Evolutionary conservation across 306 rosid genomes (phyloP).

Genomic region (Sophora flavescens): DNA sequence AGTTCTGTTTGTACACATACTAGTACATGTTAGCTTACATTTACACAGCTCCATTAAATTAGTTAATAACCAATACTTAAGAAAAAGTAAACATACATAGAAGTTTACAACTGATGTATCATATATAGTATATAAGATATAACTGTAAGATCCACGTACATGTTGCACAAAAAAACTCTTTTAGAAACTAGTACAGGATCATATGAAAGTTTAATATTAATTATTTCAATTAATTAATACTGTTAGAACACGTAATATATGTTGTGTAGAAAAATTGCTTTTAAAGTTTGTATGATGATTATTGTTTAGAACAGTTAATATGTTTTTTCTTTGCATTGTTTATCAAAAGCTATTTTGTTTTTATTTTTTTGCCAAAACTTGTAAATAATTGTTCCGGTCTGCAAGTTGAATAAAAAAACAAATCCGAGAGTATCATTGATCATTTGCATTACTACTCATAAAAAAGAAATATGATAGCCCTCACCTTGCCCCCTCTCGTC

Average conservation of each 20-base stretch:
- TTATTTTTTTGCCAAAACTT: too few relatives aligned
- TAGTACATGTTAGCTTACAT: background rate
- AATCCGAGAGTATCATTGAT: background rate
- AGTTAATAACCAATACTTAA: background rate
- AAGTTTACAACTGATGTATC: background rate
- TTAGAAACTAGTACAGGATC: too few relatives aligned
- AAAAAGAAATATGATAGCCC: background rate
- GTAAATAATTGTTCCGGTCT: background rate
- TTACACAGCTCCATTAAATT: background rate
- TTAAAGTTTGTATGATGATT: too few relatives aligned
- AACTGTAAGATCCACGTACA: background rate
- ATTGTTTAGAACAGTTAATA: too few relatives aligned
- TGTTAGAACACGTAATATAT: too few relatives aligned
- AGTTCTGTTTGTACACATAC: background rate
- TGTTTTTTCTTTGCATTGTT: too few relatives aligned
- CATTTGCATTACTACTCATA: background rate
- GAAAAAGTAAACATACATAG: too few relatives aligned
- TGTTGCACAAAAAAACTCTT: background rate
- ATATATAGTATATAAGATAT: too few relatives aligned
- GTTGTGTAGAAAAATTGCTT: too few relatives aligned
- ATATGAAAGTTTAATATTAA: too few relatives aligned
- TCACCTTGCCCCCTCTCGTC: slow-evolving; percentile 76
- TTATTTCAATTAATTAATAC: too few relatives aligned
- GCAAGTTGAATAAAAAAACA: background rate
- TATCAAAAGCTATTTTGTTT: too few relatives aligned